phyloP scores from a whole-genome alignment of 805 yeast genomes.

The Cyberlindnera amylophila region DNA sequence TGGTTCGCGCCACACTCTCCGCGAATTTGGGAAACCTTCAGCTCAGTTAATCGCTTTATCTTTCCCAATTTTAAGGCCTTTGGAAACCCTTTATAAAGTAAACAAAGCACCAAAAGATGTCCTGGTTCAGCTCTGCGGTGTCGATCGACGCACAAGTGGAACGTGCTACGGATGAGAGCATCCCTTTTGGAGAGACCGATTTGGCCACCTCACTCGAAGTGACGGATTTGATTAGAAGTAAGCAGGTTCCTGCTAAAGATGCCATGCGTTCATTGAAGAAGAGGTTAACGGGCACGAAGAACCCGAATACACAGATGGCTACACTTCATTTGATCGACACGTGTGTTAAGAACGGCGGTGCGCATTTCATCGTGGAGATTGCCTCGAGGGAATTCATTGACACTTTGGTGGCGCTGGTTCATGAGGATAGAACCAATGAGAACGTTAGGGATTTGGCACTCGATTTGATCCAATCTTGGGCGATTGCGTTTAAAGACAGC shows the following conservation, averaged over 20 bases:
- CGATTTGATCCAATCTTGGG: conserved; percentile 72
- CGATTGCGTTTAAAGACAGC: conserved; percentile 65
- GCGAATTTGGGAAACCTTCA: no score
- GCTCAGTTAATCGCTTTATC: no score
- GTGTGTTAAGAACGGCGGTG: conserved; percentile 91
- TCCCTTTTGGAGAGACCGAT: conserved; percentile 89
- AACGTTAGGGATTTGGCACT: conserved; percentile 60
- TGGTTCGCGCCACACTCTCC: conserved; percentile 5
- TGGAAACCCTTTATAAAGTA: no score
- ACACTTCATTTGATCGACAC: conserved; percentile 76
- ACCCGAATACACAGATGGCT: conserved; percentile 78
- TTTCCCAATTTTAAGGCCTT: no score
- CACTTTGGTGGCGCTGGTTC: conserved; percentile 50
- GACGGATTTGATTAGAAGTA: conserved; percentile 81
- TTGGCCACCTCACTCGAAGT: conserved; percentile 72
- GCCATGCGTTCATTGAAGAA: conserved; percentile 83
- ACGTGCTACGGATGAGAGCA: conserved; percentile 82
- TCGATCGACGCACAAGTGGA: conserved; percentile 50
- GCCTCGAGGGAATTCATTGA: conserved; percentile 85
- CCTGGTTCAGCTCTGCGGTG: conserved; percentile 25
- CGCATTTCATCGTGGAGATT: conserved; percentile 74
- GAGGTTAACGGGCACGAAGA: conserved; percentile 57
- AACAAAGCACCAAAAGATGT: conserved; percentile 13
- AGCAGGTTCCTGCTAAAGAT: conserved; percentile 71
- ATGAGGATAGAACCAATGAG: conserved; percentile 37